Conservation (phyloP, 2,329 filamentous ascomycete species). For the Nemania serpens region DNA sequence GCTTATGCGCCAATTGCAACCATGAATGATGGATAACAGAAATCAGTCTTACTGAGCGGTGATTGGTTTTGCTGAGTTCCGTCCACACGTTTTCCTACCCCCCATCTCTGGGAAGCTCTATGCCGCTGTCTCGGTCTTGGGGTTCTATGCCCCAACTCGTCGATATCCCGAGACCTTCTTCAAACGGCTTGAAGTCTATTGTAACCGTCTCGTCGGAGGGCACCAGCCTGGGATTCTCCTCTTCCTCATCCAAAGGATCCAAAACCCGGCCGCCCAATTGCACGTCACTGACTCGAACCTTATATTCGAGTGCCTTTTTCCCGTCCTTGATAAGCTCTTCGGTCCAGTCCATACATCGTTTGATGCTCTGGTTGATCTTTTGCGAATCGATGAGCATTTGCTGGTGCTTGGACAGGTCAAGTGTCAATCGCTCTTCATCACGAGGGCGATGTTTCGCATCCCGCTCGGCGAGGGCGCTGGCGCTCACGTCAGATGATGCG, state of each 20-base stretch:
- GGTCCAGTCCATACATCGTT: slow-evolving; percentile 85
- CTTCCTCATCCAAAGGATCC: slow-evolving; percentile 60
- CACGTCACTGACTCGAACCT: slow-evolving; percentile 77
- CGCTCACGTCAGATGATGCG: slow-evolving; percentile 47
- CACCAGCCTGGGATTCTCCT: slow-evolving; percentile 37
- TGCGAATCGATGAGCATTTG: slow-evolving; percentile 88
- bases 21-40: slow-evolving; percentile 11
- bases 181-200: slow-evolving; percentile 23
- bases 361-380: slow-evolving; percentile 93
- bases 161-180: slow-evolving; percentile 27
- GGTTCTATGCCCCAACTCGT: slow-evolving; percentile 39
- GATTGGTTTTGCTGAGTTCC: slow-evolving; percentile 14
- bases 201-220: slow-evolving; percentile 35
- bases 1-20: slow-evolving; percentile 23
- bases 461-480: slow-evolving; percentile 46
- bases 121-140: slow-evolving; percentile 58
- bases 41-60: slow-evolving; percentile 20
- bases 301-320: slow-evolving; percentile 83
- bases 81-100: slow-evolving; percentile 32
- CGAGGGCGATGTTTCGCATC: slow-evolving; percentile 63
- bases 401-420: slow-evolving; percentile 87
- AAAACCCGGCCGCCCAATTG: slow-evolving; percentile 82
- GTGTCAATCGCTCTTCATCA: slow-evolving; percentile 81
- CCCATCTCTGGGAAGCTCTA: slow-evolving; percentile 52
- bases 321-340: slow-evolving; percentile 90